These are phyloP conservation scores for Xylaria sp. DNA, from an alignment of 2,329 filamentous ascomycete genomes.

Conservation along the genomic window DNA sequence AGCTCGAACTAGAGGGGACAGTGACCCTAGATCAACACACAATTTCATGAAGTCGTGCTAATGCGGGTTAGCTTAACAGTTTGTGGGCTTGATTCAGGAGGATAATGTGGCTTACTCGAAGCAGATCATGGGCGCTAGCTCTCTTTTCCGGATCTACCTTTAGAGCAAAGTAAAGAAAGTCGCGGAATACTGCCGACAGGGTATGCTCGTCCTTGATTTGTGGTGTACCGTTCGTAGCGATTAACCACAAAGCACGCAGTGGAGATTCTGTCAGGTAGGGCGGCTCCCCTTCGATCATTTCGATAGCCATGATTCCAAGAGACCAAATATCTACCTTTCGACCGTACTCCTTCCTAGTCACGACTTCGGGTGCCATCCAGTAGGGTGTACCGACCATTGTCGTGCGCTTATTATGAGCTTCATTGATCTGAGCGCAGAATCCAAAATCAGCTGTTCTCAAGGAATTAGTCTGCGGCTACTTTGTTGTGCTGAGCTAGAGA, in stretches of 20 bases:
- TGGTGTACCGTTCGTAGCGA: slow-evolving; percentile 95
- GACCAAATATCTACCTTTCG: slow-evolving; percentile 99
- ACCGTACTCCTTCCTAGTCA: slow-evolving; percentile 96
- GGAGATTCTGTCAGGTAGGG: slow-evolving; percentile 96
- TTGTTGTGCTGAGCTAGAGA: not conserved
- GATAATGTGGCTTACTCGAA: slow-evolving; percentile 70
- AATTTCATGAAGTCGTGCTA: slow-evolving; percentile 82
- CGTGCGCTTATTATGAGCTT: slow-evolving; percentile 94
- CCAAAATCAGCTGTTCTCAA: slow-evolving; percentile 81
- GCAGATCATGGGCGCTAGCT: slow-evolving; percentile 89
- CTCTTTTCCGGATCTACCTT: slow-evolving; percentile 98
- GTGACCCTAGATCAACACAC: slow-evolving; percentile 74
- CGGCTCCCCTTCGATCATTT: slow-evolving; percentile 99
- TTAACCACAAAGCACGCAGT: slow-evolving; percentile 89
- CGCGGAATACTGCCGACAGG: slow-evolving; percentile 80
- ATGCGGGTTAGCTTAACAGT: slow-evolving; percentile 30
- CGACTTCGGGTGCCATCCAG: slow-evolving; percentile 99
- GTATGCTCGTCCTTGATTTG: slow-evolving; percentile 91
- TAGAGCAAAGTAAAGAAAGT: slow-evolving; percentile 90
- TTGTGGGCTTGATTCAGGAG: slow-evolving; percentile 13
- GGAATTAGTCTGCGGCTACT: slow-evolving; percentile 19
- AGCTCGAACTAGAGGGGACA: slow-evolving; percentile 85
- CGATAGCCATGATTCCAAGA: slow-evolving; percentile 98
- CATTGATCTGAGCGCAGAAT: slow-evolving; percentile 98
- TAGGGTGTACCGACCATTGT: slow-evolving; percentile 99